Conservation (phyloP, 257 asterid genomes). For the Prunella vulgaris region DNA sequence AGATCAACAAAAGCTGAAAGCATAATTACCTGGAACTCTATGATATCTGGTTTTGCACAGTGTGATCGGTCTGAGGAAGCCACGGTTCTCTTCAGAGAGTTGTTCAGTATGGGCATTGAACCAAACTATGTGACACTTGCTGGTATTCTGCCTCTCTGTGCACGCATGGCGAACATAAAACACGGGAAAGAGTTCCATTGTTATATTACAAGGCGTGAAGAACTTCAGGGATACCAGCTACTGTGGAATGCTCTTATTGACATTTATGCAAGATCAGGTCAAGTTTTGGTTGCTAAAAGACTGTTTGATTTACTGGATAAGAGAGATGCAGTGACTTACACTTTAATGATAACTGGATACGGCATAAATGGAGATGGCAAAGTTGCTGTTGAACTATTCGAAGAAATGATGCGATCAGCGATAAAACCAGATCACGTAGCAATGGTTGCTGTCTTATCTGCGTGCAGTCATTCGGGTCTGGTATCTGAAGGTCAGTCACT, state of each 20-base stretch:
- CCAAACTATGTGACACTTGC: constrained; percentile 85
- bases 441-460: constrained; percentile 73
- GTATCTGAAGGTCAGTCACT: constrained; percentile 50
- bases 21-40: constrained; percentile 75
- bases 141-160: constrained; percentile 74
- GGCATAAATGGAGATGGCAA: constrained; percentile 76
- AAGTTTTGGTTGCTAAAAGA: constrained; percentile 56
- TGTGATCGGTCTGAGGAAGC: constrained; percentile 67
- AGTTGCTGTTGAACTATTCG: constrained; percentile 53
- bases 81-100: constrained; percentile 55
- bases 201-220: constrained; percentile 49
- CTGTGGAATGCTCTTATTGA: constrained; percentile 80
- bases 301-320: constrained; percentile 56
- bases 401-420: constrained; percentile 53
- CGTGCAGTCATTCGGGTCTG: constrained; percentile 91
- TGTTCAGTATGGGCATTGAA: constrained; percentile 41
- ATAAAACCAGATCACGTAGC: constrained; percentile 74
- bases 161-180: constrained; percentile 68
- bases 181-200: constrained; percentile 84
- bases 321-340: constrained; percentile 75
- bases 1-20: constrained; percentile 38
- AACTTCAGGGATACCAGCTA: constrained; percentile 41
- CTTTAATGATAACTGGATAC: constrained; percentile 79
- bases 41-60: constrained; percentile 63
- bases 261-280: constrained; percentile 80